These are phyloP conservation scores for Stenogyne calaminthoides DNA, from an alignment of 305 asterid species.

Conservation along the genomic window DNA sequence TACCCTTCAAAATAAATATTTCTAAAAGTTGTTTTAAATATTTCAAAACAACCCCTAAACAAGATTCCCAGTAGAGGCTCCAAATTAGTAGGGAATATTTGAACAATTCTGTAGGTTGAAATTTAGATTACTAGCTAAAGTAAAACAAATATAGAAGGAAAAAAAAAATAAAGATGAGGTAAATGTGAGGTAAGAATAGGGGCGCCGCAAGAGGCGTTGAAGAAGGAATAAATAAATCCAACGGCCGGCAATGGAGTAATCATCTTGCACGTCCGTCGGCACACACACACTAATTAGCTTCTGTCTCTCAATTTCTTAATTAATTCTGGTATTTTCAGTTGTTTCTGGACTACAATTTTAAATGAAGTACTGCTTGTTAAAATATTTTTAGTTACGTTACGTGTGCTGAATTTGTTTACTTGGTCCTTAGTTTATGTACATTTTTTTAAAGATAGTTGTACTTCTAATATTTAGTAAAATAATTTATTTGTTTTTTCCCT, in stretches of 20 bases:
- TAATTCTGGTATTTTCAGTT: neutral
- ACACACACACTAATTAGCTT: constrained; percentile 23
- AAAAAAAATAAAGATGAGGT: neutral
- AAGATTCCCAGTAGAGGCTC: too few species aligned
- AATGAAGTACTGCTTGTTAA: neutral
- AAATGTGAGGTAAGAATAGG: constrained; percentile 3
- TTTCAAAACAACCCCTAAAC: too few species aligned
- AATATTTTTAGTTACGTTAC: neutral
- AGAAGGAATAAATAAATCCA: constrained; percentile 5
- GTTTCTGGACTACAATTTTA: neutral
- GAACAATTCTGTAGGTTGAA: neutral
- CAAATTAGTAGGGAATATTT: neutral
- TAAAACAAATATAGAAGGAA: too few species aligned
- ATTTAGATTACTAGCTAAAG: neutral
- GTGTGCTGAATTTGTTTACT: neutral
- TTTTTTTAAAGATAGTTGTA: too few species aligned
- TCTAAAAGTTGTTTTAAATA: too few species aligned
- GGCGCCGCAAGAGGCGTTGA: constrained; percentile 33
- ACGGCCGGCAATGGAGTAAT: constrained; percentile 42
- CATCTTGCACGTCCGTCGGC: constrained; percentile 34
- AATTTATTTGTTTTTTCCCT: neutral
- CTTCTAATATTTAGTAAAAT: neutral
- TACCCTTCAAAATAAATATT: too few species aligned
- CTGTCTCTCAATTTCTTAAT: constrained; percentile 1
- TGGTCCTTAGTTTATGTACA: neutral